Evolutionary conservation across 257 asterid species (phyloP).

Genomic region (Jacaranda mimosifolia): DNA sequence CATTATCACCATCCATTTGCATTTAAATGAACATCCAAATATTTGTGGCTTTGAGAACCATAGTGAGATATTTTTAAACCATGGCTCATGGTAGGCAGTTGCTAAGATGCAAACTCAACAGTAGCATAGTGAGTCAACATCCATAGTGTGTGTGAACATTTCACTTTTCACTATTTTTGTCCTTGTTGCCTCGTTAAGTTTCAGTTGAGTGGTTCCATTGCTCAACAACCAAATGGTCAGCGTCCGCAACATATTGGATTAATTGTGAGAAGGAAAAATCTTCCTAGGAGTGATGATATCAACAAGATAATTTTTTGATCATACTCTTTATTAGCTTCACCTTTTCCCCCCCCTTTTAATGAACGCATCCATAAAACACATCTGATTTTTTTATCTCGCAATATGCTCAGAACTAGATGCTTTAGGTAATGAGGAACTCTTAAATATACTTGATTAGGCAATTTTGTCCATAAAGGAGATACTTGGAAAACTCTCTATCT

Average conservation of each 20-base stretch:
- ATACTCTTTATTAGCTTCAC: not conserved
- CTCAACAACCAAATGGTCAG: constrained; percentile 64
- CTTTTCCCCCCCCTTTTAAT: too few relatives aligned
- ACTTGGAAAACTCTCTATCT: not conserved
- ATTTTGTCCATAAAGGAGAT: not conserved
- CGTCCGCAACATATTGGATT: constrained; percentile 49
- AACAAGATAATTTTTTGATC: not conserved
- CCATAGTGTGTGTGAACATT: constrained; percentile 87
- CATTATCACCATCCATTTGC: too few relatives aligned
- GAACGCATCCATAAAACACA: too few relatives aligned
- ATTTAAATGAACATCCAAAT: too few relatives aligned
- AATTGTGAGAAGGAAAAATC: constrained; percentile 32
- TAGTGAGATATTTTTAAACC: too few relatives aligned
- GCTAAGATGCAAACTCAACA: constrained; percentile 58
- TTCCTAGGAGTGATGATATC: constrained; percentile 7
- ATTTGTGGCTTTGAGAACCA: too few relatives aligned
- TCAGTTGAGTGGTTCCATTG: constrained; percentile 47
- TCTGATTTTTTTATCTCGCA: too few relatives aligned
- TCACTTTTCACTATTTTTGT: constrained; percentile 61
- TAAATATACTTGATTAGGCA: not conserved
- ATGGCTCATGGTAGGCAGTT: constrained; percentile 53
- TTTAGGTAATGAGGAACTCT: not conserved
- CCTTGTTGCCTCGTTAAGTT: constrained; percentile 49
- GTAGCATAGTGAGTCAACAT: constrained; percentile 67
- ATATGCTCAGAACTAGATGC: not conserved